Conservation (phyloP, 352 stramenopile species). For the Phytophthora pini region DNA sequence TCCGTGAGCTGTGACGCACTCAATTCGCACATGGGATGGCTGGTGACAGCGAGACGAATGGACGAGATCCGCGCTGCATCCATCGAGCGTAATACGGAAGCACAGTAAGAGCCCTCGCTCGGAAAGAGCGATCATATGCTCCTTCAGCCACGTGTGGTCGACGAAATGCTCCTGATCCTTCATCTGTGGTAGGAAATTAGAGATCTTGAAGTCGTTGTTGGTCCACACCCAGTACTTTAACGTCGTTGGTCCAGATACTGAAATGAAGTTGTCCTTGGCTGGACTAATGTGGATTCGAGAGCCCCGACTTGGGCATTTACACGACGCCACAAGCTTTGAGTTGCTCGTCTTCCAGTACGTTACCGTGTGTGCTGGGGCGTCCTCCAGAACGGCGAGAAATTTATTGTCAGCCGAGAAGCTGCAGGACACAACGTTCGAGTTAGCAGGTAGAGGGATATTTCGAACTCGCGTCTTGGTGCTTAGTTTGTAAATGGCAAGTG, state of each 20-base stretch:
- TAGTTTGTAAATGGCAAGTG: constrained; percentile 74
- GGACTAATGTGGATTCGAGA: constrained; percentile 76
- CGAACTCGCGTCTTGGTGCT: constrained; percentile 49
- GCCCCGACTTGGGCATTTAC: constrained; percentile 73
- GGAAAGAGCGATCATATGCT: constrained; percentile 77
- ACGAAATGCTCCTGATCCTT: constrained; percentile 87
- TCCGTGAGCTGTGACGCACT: constrained; percentile 65
- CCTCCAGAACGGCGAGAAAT: constrained; percentile 74
- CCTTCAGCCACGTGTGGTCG: constrained; percentile 78
- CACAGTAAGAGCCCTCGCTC: constrained; percentile 71
- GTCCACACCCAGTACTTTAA: constrained; percentile 84
- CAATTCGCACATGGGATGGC: constrained; percentile 70
- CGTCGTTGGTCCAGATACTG: constrained; percentile 76
- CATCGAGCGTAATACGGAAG: constrained; percentile 64
- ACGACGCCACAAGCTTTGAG: constrained; percentile 71
- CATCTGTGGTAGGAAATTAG: constrained; percentile 74
- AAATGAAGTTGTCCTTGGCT: constrained; percentile 73
- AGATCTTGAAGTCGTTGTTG: constrained; percentile 80
- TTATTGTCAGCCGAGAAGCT: constrained; percentile 81
- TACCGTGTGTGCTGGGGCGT: constrained; percentile 72
- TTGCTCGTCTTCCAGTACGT: constrained; percentile 86
- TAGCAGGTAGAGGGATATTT: constrained; percentile 52
- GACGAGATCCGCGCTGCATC: constrained; percentile 62
- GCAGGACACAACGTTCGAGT: constrained; percentile 70
- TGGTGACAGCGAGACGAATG: constrained; percentile 74